phyloP scores from a whole-genome alignment of 2,329 filamentous ascomycete genomes.

The Epichloe amarillans region DNA sequence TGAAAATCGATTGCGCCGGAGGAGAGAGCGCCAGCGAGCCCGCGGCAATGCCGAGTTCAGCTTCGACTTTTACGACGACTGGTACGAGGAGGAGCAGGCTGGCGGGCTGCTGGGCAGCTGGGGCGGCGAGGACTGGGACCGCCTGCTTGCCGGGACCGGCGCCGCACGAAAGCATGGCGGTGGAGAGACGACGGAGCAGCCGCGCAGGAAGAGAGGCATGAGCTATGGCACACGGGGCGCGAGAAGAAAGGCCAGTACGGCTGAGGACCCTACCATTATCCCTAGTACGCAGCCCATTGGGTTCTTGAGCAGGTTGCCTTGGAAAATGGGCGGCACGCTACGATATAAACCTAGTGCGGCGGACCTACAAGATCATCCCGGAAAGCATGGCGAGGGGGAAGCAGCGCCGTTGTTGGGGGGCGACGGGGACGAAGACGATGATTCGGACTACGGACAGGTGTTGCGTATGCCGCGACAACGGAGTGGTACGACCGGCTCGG shows the following conservation, averaged over 20 bases:
- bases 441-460: constrained; percentile 17
- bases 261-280: constrained; percentile 75
- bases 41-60: constrained; percentile 61
- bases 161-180: constrained; percentile 24
- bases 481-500: constrained; percentile 68
- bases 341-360: constrained; percentile 85
- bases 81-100: constrained; percentile 50
- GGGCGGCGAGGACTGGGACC: constrained; percentile 75
- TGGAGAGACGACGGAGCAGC: constrained; percentile 40
- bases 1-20: constrained; percentile 59
- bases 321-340: constrained; percentile 68
- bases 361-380: constrained; percentile 77
- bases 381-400: constrained; percentile 40
- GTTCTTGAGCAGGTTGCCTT: constrained; percentile 73
- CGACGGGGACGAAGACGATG: constrained; percentile 15
- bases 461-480: constrained; percentile 34
- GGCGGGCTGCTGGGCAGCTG: constrained; percentile 57
- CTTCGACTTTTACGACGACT: constrained; percentile 98
- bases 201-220: constrained; percentile 67
- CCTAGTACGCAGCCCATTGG: constrained; percentile 75
- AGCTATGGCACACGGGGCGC: constrained; percentile 65
- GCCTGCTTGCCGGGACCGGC: constrained; percentile 60
- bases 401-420: constrained; percentile 52
- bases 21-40: constrained; percentile 47
- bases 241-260: constrained; percentile 34